Base-by-base conservation (phyloP, 169 alveolate species). In the Eimeria maxima region DNA sequence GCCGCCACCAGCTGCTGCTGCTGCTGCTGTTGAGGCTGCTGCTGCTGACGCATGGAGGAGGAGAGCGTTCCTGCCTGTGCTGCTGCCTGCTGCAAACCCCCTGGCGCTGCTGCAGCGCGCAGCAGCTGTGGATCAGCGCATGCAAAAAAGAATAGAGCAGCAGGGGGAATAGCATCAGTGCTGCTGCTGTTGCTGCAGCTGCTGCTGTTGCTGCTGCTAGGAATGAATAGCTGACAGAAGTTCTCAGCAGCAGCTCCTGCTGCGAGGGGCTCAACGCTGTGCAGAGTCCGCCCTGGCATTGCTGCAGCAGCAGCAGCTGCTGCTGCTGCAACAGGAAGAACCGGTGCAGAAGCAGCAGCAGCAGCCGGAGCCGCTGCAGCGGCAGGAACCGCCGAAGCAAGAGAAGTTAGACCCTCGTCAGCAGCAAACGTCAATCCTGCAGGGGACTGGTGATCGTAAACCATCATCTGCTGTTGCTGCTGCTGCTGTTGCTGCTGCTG, bases 1-100 rank as follows among this genome's bases (percentile, higher is more conserved):
- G 91, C 91, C 29, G 91, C 74, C 74, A 83, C 91, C 44, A 83
- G 91, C 76, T 42, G 91, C 76, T n/a, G 91, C 91, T 83, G 91
- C 91, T 47, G 74, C 90, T 80, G 90, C 90, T 44, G 90, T 53
- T 33, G 90, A 45, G 13, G 91, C 91, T 53, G 91, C 91, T 83
- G 91, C 91, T 83, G 91, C 91, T 47, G 74, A 33, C 10, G 91
- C 53, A 42, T 27, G 4, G 91, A 20, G 4, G 76, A 33, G 22
- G 63, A 42, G 27, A 53, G 74, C 7, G 91, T 76, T 53, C 76
- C 91, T 27, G 71, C 74, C 50, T 45, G 74, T 55, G 47, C 71
- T 3, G 91, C 91, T 27, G 71, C 74, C 53, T 83, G 91, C 76
- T 50, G 91, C 76, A 45, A 29, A 5, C 91, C 91, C 50, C 45